Conservation (phyloP, 768 basidiomycete genomes). For the Cubamyces sp. region DNA sequence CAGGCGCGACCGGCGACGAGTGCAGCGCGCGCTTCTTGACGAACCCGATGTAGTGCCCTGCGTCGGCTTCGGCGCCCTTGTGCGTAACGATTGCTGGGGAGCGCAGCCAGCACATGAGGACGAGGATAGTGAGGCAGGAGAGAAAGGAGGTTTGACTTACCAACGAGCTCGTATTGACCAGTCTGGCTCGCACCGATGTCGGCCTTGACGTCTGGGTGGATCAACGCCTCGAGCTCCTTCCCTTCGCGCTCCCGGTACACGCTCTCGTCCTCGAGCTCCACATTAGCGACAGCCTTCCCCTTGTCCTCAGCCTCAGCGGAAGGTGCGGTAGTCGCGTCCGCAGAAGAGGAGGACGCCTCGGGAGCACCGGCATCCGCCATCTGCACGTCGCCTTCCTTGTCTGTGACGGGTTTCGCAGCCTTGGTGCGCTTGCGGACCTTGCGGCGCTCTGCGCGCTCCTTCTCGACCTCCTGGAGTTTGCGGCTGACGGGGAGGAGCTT, state of each 20-base stretch:
- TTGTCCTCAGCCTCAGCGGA: slow-evolving; percentile 33
- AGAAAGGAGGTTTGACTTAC: slow-evolving; percentile 47
- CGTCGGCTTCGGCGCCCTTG: slow-evolving; percentile 94
- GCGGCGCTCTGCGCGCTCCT: slow-evolving; percentile 80
- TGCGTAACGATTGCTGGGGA: slow-evolving; percentile 87
- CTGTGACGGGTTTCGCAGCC: slow-evolving; percentile 32
- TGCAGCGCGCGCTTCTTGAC: slow-evolving; percentile 79
- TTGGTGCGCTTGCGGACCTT: slow-evolving; percentile 83
- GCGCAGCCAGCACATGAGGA: background rate
- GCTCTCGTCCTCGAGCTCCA: slow-evolving; percentile 67
- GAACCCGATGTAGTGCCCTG: slow-evolving; percentile 95
- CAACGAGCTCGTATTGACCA: slow-evolving; percentile 90
- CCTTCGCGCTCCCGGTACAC: slow-evolving; percentile 67
- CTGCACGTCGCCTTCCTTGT: slow-evolving; percentile 48
- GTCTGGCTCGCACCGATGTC: slow-evolving; percentile 78
- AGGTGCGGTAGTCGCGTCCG: slow-evolving; percentile 22
- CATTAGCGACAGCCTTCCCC: slow-evolving; percentile 36
- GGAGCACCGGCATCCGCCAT: slow-evolving; percentile 45
- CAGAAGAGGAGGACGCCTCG: slow-evolving; percentile 27
- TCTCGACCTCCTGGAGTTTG: slow-evolving; percentile 78
- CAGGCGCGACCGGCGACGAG: background rate
- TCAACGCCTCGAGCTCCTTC: slow-evolving; percentile 62
- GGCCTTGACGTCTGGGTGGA: slow-evolving; percentile 61
- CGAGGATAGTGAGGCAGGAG: slow-evolving; percentile 3
- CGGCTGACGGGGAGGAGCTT: slow-evolving; percentile 74